Conservation (phyloP, 2,329 filamentous ascomycete species). For the Mariannaea elegans region DNA sequence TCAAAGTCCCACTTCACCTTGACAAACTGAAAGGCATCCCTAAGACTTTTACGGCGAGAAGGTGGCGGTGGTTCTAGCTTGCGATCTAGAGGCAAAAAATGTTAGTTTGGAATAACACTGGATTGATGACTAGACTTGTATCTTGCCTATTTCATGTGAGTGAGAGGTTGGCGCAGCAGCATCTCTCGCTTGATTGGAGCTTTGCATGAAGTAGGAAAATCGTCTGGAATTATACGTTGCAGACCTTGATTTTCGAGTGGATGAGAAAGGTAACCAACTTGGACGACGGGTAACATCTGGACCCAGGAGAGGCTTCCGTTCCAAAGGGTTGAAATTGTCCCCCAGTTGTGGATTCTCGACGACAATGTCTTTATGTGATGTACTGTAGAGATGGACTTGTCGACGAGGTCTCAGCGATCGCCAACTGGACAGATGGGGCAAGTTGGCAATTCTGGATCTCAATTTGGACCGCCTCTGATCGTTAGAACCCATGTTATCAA, state of each 20-base stretch:
- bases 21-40: conserved; percentile 42
- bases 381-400: neutral
- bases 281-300: neutral
- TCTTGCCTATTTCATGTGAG: neutral
- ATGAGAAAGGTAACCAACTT: neutral
- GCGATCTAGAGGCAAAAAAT: neutral
- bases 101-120: neutral
- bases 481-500: neutral
- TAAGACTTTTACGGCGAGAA: conserved; percentile 41
- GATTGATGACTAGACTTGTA: neutral
- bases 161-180: neutral
- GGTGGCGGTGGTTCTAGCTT: neutral
- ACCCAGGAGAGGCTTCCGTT: neutral
- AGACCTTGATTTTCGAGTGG: neutral
- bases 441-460: neutral
- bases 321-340: neutral
- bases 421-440: conserved; percentile 2
- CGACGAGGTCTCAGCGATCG: conserved; percentile 3
- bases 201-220: neutral
- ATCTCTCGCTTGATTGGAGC: neutral
- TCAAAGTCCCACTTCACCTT: conserved; percentile 40
- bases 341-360: neutral
- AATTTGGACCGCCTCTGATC: neutral
- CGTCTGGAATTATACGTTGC: neutral
- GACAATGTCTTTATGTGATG: neutral